A percentile compares a stretch with the other conserved stretches of the same genome.
Conservation (phyloP, 2,329 filamentous ascomycete genomes). For the Cladosporium sp. region DNA sequence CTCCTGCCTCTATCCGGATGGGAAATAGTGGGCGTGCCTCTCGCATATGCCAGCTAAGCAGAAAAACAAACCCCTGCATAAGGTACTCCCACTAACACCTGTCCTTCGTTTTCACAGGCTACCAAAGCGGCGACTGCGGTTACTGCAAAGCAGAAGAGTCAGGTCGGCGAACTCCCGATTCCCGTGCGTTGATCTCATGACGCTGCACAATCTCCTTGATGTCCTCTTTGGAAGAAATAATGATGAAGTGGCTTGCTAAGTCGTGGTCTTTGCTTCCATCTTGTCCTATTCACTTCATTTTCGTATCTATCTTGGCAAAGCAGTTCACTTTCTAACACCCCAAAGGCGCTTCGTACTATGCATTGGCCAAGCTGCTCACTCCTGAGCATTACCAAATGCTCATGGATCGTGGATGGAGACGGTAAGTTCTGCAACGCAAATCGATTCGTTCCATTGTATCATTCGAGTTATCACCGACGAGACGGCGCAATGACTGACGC, state of each 20-base stretch:
- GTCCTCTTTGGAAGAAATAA: too few relatives aligned
- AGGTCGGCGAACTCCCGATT: constrained; percentile 44
- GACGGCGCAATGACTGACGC: neutral
- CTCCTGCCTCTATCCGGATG: neutral
- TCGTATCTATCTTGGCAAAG: too few relatives aligned
- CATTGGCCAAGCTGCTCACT: constrained; percentile 55
- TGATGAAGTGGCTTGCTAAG: too few relatives aligned
- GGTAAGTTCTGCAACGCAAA: constrained; percentile 48
- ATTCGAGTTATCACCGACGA: too few relatives aligned
- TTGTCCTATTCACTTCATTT: too few relatives aligned
- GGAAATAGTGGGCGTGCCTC: constrained; percentile 5
- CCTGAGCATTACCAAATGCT: constrained; percentile 66
- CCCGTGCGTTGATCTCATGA: constrained; percentile 39
- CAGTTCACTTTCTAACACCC: constrained; percentile 4
- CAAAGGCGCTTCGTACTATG: constrained; percentile 69
- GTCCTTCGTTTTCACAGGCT: constrained; percentile 32
- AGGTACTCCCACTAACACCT: neutral
- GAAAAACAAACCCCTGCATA: too few relatives aligned
- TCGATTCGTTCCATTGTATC: neutral
- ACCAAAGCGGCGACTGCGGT: constrained; percentile 45
- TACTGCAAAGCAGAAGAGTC: constrained; percentile 46
- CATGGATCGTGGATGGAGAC: constrained; percentile 72
- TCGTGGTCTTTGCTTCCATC: too few relatives aligned
- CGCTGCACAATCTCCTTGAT: neutral
- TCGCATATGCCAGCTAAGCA: neutral